phyloP scores from a whole-genome alignment of 192 early-diverging fungal genomes.

The Gigaspora rosea region DNA sequence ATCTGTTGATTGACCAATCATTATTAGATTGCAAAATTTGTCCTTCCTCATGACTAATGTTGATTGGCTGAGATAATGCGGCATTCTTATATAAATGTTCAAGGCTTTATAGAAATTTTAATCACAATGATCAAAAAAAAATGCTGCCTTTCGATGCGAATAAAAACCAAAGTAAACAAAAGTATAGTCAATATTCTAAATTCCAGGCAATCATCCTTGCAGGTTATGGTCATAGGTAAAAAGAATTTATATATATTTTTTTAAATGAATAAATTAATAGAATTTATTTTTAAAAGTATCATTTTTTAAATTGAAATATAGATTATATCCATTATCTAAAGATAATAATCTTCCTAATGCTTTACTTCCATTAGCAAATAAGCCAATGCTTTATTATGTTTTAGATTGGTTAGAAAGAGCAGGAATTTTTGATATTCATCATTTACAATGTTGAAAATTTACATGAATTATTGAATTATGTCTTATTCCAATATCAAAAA shows the following conservation, averaged over 20 bases:
- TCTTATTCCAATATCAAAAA: not conserved
- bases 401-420: constrained; percentile 93
- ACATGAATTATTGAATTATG: not conserved
- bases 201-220: constrained; percentile 71
- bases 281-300: not conserved
- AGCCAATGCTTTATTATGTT: constrained; percentile 92
- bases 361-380: constrained; percentile 89
- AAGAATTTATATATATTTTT: not conserved
- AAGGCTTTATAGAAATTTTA: too few relatives aligned
- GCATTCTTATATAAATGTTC: too few relatives aligned
- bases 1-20: too few relatives aligned
- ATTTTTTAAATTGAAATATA: constrained; percentile 18
- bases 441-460: not conserved
- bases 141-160: constrained; percentile 22
- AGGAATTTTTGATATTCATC: constrained; percentile 53
- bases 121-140: not conserved
- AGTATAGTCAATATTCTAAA: constrained; percentile 38
- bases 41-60: too few relatives aligned
- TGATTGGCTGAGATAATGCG: too few relatives aligned
- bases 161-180: constrained; percentile 26
- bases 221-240: constrained; percentile 67
- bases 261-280: not conserved
- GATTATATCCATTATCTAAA: constrained; percentile 77
- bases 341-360: constrained; percentile 89
- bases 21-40: too few relatives aligned